These are phyloP conservation scores for Camptophora hylomeconis DNA, from an alignment of 2,329 filamentous ascomycete genomes.

Conservation along the genomic window DNA sequence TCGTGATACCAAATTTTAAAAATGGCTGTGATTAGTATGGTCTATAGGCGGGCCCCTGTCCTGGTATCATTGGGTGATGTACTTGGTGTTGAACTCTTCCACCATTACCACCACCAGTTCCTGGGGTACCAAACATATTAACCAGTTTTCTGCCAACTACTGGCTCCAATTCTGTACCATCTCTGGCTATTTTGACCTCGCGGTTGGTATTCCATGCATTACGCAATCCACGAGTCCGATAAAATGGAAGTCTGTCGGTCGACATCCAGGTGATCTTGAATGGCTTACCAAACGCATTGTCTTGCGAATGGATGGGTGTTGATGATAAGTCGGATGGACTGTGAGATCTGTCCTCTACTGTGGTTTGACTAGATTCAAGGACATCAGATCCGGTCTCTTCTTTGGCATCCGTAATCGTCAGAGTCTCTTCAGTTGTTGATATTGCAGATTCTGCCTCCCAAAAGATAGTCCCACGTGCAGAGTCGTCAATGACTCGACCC, in stretches of 20 bases:
- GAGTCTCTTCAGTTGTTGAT: slow-evolving; percentile 35
- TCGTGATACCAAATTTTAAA: too few species aligned
- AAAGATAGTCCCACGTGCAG: slow-evolving; percentile 86
- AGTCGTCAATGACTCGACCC: slow-evolving; percentile 84
- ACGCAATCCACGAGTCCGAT: slow-evolving; percentile 69
- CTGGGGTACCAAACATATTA: slow-evolving; percentile 66
- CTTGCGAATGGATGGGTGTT: slow-evolving; percentile 8
- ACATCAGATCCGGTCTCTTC: slow-evolving; percentile 36
- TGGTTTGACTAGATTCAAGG: slow-evolving; percentile 3
- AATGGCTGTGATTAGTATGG: too few species aligned
- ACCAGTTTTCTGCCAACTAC: slow-evolving; percentile 63
- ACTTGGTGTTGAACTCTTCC: too few species aligned
- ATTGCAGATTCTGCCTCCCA: slow-evolving; percentile 67
- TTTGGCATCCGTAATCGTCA: slow-evolving; percentile 19
- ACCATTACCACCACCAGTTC: too few species aligned
- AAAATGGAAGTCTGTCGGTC: slow-evolving; percentile 72
- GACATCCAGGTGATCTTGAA: slow-evolving; percentile 88
- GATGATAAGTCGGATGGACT: slow-evolving; percentile 6
- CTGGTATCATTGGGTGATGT: too few species aligned
- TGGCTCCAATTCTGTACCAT: slow-evolving; percentile 86
- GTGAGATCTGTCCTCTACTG: slow-evolving; percentile 11
- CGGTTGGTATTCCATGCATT: slow-evolving; percentile 94
- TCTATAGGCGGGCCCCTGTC: too few species aligned
- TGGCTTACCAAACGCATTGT: slow-evolving; percentile 76
- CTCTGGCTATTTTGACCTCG: slow-evolving; percentile 89